These are phyloP conservation scores for Solanum etuberosum DNA, from an alignment of 257 asterid genomes.

Conservation along the genomic window DNA sequence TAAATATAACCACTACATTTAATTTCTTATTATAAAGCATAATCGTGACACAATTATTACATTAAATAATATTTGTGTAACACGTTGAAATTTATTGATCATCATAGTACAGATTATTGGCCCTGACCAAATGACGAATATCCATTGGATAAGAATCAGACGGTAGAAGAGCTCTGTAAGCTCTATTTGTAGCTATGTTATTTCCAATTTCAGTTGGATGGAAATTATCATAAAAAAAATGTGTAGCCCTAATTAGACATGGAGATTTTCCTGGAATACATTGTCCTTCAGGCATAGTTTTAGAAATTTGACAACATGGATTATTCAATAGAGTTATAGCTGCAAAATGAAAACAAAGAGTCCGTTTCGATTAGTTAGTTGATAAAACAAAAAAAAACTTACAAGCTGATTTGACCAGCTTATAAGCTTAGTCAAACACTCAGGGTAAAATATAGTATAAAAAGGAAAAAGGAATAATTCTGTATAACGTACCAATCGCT, in stretches of 20 bases:
- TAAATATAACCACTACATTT: neutral
- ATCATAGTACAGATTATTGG: neutral
- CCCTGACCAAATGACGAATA: constrained; percentile 7
- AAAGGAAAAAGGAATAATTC: too few species aligned
- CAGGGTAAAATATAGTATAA: too few species aligned
- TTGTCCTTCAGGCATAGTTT: neutral
- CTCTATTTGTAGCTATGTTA: constrained; percentile 5
- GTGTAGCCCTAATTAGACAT: constrained; percentile 17
- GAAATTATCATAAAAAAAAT: constrained; percentile 14
- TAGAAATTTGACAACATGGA: constrained; percentile 24
- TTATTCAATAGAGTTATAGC: neutral
- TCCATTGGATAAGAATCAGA: constrained; percentile 25
- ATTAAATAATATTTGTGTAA: neutral
- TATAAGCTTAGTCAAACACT: neutral
- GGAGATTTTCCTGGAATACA: constrained; percentile 7
- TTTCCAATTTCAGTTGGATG: constrained; percentile 17
- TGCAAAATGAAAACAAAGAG: neutral
- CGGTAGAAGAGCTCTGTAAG: constrained; percentile 9
- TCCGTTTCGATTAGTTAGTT: neutral
- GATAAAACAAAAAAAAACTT: too few species aligned
- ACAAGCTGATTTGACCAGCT: too few species aligned
- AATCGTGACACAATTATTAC: neutral
- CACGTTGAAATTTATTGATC: neutral
- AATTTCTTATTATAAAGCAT: neutral
- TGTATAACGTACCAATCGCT: constrained; percentile 6